Evolutionary conservation across 192 early-diverging fungal species (phyloP), one percentile per base, ranked within the genome.

Genomic region (Coemansia sp.): DNA sequence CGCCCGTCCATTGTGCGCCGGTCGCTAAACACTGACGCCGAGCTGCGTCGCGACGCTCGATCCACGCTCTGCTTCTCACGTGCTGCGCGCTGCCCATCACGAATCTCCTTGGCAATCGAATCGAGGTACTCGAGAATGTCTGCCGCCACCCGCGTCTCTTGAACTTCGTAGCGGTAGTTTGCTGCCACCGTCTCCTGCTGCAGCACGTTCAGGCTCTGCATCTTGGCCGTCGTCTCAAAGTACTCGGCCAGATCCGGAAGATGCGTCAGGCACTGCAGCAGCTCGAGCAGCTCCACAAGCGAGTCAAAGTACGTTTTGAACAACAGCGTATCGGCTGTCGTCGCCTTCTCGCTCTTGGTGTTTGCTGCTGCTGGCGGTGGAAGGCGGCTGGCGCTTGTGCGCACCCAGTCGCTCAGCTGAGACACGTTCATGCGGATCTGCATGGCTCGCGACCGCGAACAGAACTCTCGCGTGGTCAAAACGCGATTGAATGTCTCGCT

Each of bases 81-180:
- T 47, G 68, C 72, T 3, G 68, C 71, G 22, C 71, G 74, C 71
- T 84, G 72, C 19, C 76, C 70, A 23, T 81, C 78, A 59, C 82
- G 85, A 4, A 88, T 85, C 35, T 91, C 89, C 25, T 91, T 87
- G 54, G 90, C 87, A 21, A 92, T 80, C 54, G 87, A 85, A 38
- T 87, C 78, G 3, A 91, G 80, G 69, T 95, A 94, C 57, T 87
- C 84, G 57, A 85, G 85, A 12, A 96, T 85, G 19, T 93, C 94
- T 16, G 85, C 80, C 6, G 85, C 65, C 50, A 96, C 72, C 4
- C 83, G 62, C 11, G 82, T 65, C 64, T 98, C 96, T 26, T 88
- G 89, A 11, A 93, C 90, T 67, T 98, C 96, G 71, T 95, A 98
- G 16, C 88, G 83, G 70, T 98, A 98, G 43, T 85, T 78, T 23